Evolutionary conservation across 148 eudicot genomes (phyloP).

Genomic region (Linanthus parryae): DNA sequence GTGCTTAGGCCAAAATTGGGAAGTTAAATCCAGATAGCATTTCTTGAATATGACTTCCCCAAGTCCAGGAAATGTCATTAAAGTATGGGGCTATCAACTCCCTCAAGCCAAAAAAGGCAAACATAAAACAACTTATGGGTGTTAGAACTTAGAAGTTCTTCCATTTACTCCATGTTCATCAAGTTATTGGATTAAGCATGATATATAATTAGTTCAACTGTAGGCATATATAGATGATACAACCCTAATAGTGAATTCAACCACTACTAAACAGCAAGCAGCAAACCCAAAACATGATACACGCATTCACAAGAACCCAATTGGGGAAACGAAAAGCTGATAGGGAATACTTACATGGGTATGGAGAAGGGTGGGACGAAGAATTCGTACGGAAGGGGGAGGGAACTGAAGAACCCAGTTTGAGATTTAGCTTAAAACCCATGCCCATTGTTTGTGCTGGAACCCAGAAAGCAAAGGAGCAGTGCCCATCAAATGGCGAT

Average conservation of each 20-base stretch:
- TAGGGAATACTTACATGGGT: slow-evolving; percentile 33
- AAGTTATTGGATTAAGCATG: neutral
- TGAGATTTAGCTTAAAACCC: slow-evolving; percentile 54
- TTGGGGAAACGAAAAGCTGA: neutral
- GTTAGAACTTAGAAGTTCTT: too few species aligned
- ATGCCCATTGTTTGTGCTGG: slow-evolving; percentile 23
- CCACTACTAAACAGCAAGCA: neutral
- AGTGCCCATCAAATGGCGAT: slow-evolving; percentile 18
- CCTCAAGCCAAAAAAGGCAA: too few species aligned
- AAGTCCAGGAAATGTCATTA: too few species aligned
- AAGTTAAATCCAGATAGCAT: too few species aligned
- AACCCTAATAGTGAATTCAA: neutral
- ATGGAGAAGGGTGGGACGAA: slow-evolving; percentile 43
- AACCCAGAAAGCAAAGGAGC: neutral
- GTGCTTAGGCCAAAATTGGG: too few species aligned
- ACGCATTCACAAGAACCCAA: neutral
- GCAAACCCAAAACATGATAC: neutral
- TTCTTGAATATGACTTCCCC: too few species aligned
- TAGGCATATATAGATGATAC: neutral
- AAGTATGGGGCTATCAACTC: too few species aligned
- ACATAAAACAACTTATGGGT: too few species aligned
- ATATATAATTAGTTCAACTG: neutral
- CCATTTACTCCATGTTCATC: too few species aligned
- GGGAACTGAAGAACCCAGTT: slow-evolving; percentile 51
- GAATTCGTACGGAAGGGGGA: slow-evolving; percentile 41